Percentiles rank a stretch among this genome's conserved stretches.
These are phyloP conservation scores for Ogataea ganodermae DNA, from an alignment of 805 yeast genomes.

Conservation along the genomic window DNA sequence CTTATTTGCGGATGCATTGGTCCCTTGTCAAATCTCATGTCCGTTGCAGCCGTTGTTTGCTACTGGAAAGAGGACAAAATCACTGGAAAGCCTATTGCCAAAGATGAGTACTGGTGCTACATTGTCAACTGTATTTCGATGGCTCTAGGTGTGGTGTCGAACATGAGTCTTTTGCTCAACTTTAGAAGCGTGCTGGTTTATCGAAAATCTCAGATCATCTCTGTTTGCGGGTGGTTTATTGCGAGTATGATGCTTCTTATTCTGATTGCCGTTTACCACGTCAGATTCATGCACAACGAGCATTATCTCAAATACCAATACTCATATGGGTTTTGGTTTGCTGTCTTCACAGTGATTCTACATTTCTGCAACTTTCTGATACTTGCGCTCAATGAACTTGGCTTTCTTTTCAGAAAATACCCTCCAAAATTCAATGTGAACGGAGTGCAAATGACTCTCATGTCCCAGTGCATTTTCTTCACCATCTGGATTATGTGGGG, in stretches of 20 bases:
- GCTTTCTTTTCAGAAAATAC: conserved; percentile 59
- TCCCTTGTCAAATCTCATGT: conserved; percentile 73
- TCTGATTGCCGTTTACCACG: conserved; percentile 42
- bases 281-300: conserved; percentile 23
- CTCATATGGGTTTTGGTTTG: conserved; percentile 80
- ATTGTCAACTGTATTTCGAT: conserved; percentile 65
- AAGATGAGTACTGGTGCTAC: conserved; percentile 47
- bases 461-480: conserved; percentile 66
- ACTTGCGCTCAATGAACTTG: conserved; percentile 59
- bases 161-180: conserved; percentile 67
- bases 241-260: conserved; percentile 58
- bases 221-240: conserved; percentile 63
- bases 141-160: conserved; percentile 65
- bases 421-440: conserved; percentile 71
- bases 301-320: conserved; percentile 25
- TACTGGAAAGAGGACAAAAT: conserved; percentile 52
- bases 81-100: conserved; percentile 19
- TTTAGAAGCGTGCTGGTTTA: conserved; percentile 62
- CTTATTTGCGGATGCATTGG: conserved; percentile 76
- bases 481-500: conserved; percentile 76
- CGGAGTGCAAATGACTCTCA: conserved; percentile 67
- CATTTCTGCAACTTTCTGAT: conserved; percentile 60
- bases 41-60: conserved; percentile 69
- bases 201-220: conserved; percentile 58
- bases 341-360: conserved; percentile 60